Base-by-base conservation (phyloP, 2,329 filamentous ascomycete species). In the Aspergillus jensenii region DNA sequence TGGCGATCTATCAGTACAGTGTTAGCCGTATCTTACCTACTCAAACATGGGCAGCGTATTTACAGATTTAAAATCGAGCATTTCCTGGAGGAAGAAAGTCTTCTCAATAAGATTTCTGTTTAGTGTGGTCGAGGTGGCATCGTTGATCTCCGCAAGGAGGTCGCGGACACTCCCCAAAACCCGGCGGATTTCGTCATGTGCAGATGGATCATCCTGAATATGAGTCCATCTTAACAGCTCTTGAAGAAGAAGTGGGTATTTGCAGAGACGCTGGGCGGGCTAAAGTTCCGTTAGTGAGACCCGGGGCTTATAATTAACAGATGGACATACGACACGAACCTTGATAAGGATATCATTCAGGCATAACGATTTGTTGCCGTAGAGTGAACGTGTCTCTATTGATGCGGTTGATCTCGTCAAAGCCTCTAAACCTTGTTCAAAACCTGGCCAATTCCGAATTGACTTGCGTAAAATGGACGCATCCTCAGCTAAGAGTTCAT, bases 261-360 rank as follows among this genome's bases (percentile, higher is more conserved):
- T 91, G 78, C 91, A 96, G 21, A 97, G 84, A 55, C 93, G 85
- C 75, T 99, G 93, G 19, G 97, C 93, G 0, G 93, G 95, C 90
- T 96, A 33, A 49, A 9, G 0, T n/a, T 12, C 35, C 15, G 46
- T 71, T 35, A 72, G 58, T 25, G 33, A 14, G n/a, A 39, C 25
- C 23, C 17, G 3, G 37, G 4, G 6, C 17, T 19, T 6, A 17
- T n/a, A 23, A 17, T n/a, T 44, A 35, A 15, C 19, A 31, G 8
- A 9, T 17, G n/a, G 7, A n/a, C 15, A 6, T 7, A 6, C 5
- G 35, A 48, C 74, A 40, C 47, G 63, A 66, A 91, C 92, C 84
- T 98, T 98, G 65, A 97, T 92, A 55, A 98, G 81, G 5, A 98
- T 81, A 74, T 98, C 95, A 49, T 87, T 86, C 62, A 97, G 85